Percentiles rank a stretch among this genome's conserved stretches.
Evolutionary conservation across 768 basidiomycete species (phyloP).

Genomic region (Suillus sp.): DNA sequence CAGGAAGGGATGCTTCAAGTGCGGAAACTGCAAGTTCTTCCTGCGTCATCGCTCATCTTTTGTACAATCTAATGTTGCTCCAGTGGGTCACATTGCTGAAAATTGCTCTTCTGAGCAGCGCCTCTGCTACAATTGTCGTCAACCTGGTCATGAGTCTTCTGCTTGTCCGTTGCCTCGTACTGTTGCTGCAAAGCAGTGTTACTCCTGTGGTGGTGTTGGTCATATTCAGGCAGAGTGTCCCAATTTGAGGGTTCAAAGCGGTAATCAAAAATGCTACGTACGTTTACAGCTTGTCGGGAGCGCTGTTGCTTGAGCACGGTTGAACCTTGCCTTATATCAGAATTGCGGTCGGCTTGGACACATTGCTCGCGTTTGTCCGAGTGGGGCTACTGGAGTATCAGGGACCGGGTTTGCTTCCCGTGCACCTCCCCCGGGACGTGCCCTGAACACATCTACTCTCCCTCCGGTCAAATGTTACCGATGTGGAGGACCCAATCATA

Average conservation of each 20-base stretch:
- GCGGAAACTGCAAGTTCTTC: constrained; percentile 77
- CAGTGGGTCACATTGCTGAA: constrained; percentile 93
- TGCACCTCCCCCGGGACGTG: constrained; percentile 72
- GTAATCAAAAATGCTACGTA: constrained; percentile 84
- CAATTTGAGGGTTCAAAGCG: constrained; percentile 68
- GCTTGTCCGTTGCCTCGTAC: constrained; percentile 84
- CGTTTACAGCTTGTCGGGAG: constrained; percentile 27
- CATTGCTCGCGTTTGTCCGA: constrained; percentile 76
- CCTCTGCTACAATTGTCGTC: constrained; percentile 93
- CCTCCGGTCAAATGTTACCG: constrained; percentile 88
- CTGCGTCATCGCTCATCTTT: constrained; percentile 17
- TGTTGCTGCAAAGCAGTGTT: constrained; percentile 87
- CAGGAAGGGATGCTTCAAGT: constrained; percentile 92
- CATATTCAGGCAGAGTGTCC: constrained; percentile 90
- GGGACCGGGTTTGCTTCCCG: constrained; percentile 60
- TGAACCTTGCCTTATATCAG: constrained; percentile 36
- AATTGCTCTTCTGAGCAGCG: constrained; percentile 87
- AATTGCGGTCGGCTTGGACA: constrained; percentile 84
- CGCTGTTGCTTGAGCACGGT: constrained; percentile 8
- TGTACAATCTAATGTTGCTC: constrained; percentile 19
- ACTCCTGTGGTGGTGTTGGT: constrained; percentile 90
- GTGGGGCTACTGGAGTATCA: constrained; percentile 39
- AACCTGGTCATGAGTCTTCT: constrained; percentile 92
- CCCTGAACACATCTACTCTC: constrained; percentile 71
- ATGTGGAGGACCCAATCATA: constrained; percentile 87